Base-by-base conservation (phyloP, 2,329 filamentous ascomycete genomes). In the Pseudophaeomoniella oleicola region DNA sequence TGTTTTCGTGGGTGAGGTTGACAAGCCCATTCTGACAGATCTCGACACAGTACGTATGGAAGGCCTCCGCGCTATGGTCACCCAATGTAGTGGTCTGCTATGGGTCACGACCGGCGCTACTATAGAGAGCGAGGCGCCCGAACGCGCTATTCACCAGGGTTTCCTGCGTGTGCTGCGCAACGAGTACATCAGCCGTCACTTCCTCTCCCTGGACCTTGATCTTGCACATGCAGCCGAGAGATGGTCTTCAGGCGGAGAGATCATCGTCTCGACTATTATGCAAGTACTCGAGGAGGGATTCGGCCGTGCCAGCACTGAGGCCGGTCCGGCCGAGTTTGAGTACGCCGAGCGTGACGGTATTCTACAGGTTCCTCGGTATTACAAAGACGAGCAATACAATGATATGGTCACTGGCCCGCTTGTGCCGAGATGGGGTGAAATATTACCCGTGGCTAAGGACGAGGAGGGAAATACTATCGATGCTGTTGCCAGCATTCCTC, bases 161-260 rank as follows among this genome's bases (percentile, higher is more conserved):
- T 36, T 54, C 5, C 38, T 49, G 14, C 46, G 52, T 4, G 44
- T 44, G 10, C 39, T 48, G 13, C 46, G 51, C 6, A 50, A 44
- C 4, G 51, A 55, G 35, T 37, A 46, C 42, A n/a, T 32, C 2
- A 42, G 45, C 19, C 22, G 44, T 37, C 30, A 39, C 16, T 39
- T 46, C 44, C n/a, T 48, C 22, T 45, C 50, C 1, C 39, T 55
- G 6, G 52, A 55, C 27, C 38, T 54, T n/a, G 50, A 51, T 31
- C 46, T 49, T 5, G 15, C 17, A 16, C 12, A 4, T 30, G 4
- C 15, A 11, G 38, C 32, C 6, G 19, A 16, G 4, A 34, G 5
- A 14, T 35, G 33, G 33, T 18, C 33, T n/a, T 6, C 6, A 11
- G 16, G 6, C 33, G 33, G 9, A 13, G n/a, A n/a, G n/a, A n/a